These are phyloP conservation scores for Linum lewisii DNA, from an alignment of 345 rosid genomes.

Conservation along the genomic window DNA sequence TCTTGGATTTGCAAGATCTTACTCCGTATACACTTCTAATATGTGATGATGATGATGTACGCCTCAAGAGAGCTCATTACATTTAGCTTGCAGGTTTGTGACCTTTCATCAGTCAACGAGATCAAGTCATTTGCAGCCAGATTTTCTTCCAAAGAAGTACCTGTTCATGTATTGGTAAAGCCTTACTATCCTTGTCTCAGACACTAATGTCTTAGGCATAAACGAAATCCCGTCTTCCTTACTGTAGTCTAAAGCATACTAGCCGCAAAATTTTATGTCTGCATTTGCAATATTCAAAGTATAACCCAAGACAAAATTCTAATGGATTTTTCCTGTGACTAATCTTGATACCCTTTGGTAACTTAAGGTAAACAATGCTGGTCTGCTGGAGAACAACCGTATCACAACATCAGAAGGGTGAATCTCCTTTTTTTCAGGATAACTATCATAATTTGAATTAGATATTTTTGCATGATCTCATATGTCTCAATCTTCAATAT, in stretches of 20 bases:
- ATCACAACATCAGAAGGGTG: slow-evolving; percentile 71
- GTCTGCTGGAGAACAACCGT: slow-evolving; percentile 54
- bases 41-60: slow-evolving; percentile 1
- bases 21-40: background rate
- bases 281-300: no score
- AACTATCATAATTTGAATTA: slow-evolving; percentile 1
- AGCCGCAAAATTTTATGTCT: no score
- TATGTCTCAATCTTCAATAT: background rate
- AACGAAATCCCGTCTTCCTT: no score
- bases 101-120: slow-evolving; percentile 66
- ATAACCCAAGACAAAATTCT: no score
- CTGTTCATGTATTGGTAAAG: slow-evolving; percentile 73
- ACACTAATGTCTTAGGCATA: no score
- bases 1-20: background rate
- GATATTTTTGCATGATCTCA: no score
- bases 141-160: slow-evolving; percentile 63
- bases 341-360: slow-evolving; percentile 1
- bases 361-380: slow-evolving; percentile 81
- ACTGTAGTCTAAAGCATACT: no score
- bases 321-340: background rate
- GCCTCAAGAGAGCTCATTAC: slow-evolving; percentile 9
- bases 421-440: slow-evolving; percentile 13
- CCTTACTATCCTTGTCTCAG: slow-evolving; percentile 1
- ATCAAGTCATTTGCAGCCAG: slow-evolving; percentile 71
- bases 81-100: slow-evolving; percentile 58